A percentile compares a stretch with the other conserved stretches of the same genome.
These are phyloP conservation scores for Straminergon stramineum DNA, from an alignment of 225 moss, liverwort and hornwort genomes.

Conservation along the genomic window DNA sequence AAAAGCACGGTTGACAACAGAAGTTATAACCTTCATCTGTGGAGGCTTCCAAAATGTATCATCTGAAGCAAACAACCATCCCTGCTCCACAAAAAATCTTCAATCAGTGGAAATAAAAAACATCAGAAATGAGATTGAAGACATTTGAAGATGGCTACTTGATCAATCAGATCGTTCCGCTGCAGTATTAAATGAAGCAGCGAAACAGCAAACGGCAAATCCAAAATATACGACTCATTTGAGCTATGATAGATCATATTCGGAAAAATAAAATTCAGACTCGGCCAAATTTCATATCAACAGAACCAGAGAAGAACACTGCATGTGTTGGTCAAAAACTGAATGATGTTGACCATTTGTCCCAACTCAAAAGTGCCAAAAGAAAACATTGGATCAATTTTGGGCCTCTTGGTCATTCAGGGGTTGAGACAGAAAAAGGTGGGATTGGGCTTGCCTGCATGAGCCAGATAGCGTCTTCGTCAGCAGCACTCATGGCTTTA, in stretches of 20 bases:
- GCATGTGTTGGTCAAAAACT: not conserved
- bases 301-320: not conserved
- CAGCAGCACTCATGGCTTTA: conserved; percentile 80
- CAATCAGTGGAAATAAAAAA: not conserved
- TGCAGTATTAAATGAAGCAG: not conserved
- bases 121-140: not conserved
- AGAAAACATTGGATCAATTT: not conserved
- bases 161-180: not conserved
- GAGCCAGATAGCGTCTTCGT: conserved; percentile 74
- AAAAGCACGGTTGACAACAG: not conserved
- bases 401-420: not conserved
- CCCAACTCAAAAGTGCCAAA: not conserved
- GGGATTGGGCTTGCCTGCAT: conserved; percentile 61
- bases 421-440: not conserved
- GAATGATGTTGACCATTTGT: not conserved
- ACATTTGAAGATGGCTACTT: not conserved
- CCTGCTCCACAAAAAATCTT: conserved; percentile 32
- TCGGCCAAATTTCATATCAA: not conserved
- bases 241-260: not conserved
- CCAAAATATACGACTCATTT: not conserved
- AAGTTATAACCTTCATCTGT: conserved; percentile 56
- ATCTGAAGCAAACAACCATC: conserved; percentile 89
- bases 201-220: not conserved
- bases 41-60: conserved; percentile 85
- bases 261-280: not conserved